phyloP scores from a whole-genome alignment of 129 eudicot genomes.

The Flaveria trinervia region DNA sequence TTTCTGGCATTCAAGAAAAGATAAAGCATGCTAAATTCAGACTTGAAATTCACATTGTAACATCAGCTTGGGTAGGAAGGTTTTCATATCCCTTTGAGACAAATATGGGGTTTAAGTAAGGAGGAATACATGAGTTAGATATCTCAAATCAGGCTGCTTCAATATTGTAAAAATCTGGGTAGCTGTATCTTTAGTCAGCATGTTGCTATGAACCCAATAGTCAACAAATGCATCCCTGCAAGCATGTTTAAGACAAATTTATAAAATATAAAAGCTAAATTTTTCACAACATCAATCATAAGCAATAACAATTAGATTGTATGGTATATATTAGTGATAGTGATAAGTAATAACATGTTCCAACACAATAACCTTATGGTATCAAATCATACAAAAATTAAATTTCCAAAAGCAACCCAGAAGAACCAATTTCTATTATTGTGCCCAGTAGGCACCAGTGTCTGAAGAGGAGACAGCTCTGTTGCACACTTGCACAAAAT shows the following conservation, averaged over 20 bases:
- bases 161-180: slow-evolving; percentile 67
- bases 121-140: slow-evolving; percentile 64
- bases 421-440: not conserved
- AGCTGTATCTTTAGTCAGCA: slow-evolving; percentile 67
- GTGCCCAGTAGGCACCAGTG: not conserved
- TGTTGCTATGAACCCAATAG: slow-evolving; percentile 71
- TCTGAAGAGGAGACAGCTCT: not conserved
- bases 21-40: slow-evolving; percentile 3
- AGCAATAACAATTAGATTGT: not conserved
- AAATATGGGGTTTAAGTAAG: slow-evolving; percentile 4
- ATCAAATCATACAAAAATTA: not conserved
- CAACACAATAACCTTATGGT: slow-evolving; percentile 4
- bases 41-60: not conserved
- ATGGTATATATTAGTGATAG: not conserved
- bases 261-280: not conserved
- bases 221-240: slow-evolving; percentile 80
- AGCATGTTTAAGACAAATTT: slow-evolving; percentile 22
- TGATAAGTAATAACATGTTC: not conserved
- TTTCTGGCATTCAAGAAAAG: slow-evolving; percentile 10
- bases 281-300: not conserved
- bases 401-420: not conserved
- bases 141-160: slow-evolving; percentile 68
- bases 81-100: not conserved
- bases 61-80: not conserved
- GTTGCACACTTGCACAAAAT: not conserved